These are phyloP conservation scores for Monilinia laxa DNA, from an alignment of 2,329 filamentous ascomycete genomes.

Conservation along the genomic window DNA sequence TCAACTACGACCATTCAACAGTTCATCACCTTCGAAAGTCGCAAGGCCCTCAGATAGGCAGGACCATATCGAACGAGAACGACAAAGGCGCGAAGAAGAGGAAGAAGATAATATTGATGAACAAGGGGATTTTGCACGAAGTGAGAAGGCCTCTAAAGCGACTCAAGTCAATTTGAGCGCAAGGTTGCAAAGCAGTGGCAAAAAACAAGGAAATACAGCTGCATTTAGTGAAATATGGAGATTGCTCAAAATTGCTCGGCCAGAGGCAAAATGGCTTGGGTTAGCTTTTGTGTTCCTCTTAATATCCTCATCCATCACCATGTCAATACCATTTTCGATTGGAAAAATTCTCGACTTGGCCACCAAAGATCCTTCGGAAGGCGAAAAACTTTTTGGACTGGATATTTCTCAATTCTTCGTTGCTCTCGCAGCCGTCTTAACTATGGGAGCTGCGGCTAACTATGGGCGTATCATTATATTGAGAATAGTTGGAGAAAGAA, in stretches of 20 bases:
- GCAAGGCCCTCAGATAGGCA: slow-evolving; percentile 36
- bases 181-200: slow-evolving; percentile 77
- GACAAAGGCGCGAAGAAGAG: slow-evolving; percentile 44
- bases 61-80: slow-evolving; percentile 41
- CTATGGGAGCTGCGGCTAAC: slow-evolving; percentile 83
- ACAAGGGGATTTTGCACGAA: slow-evolving; percentile 64
- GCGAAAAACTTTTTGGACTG: slow-evolving; percentile 75
- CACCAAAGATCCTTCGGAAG: slow-evolving; percentile 68
- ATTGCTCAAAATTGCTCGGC: slow-evolving; percentile 82
- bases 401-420: slow-evolving; percentile 86
- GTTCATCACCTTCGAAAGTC: slow-evolving; percentile 31
- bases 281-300: slow-evolving; percentile 83
- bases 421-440: slow-evolving; percentile 72
- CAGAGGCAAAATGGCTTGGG: slow-evolving; percentile 75
- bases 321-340: slow-evolving; percentile 96
- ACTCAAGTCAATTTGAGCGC: slow-evolving; percentile 88
- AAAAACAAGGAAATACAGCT: slow-evolving; percentile 52
- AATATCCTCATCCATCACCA: slow-evolving; percentile 87
- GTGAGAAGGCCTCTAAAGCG: slow-evolving; percentile 82
- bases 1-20: slow-evolving; percentile 38
- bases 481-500: slow-evolving; percentile 89
- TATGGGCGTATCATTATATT: slow-evolving; percentile 92
- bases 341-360: slow-evolving; percentile 93
- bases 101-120: slow-evolving; percentile 47
- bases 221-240: slow-evolving; percentile 78